Evolutionary conservation across 1,284 basidiomycete genomes (phyloP), one percentile per base, ranked within the genome.

Genomic region (Ganoderma sinense): DNA sequence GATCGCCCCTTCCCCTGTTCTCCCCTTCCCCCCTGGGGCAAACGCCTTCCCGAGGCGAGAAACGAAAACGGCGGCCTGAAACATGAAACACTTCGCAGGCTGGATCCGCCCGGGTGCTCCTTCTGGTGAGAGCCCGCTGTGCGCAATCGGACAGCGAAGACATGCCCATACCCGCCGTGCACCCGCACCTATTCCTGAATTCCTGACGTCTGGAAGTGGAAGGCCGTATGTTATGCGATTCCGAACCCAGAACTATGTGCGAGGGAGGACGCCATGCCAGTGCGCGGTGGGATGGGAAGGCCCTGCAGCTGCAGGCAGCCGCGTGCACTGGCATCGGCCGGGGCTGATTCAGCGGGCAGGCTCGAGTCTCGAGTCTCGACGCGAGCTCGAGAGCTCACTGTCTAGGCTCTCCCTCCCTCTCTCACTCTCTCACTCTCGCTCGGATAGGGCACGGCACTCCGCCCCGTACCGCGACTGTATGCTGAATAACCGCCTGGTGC

Each of bases 81-180:
- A 56, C 53, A 23, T 56, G 53, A 56, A 56, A 56, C 53, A 23
- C 31, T 56, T 56, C 53, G 53, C 31, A 56, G 53, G 53, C 29
- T 29, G 31, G 29, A 56, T 56, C 29, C 53, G 33, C n/a, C 56
- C 56, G 56, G n/a, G 5, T 4, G 18, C 31, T 18, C 33, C 56
- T 59, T 59, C 56, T 59, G 56, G 56, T 59, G 56, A 59, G 56
- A 59, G 56, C 33, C 29, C 33, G 31, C 36, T n/a, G 20, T 59
- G 56, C 33, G n/a, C 56, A 59, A 59, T 59, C 31, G 56, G 56
- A 59, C 33, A 59, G 56, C 10, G 56, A 59, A 59, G 56, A 59
- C 33, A 59, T 39, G n/a, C 29, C 56, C 33, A 59, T 39, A 39
- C 29, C 56, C 56, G 29, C 20, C 56, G 33, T 23, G 56, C 20